Conservation (phyloP, 1,284 basidiomycete genomes). For the Chalciporus sp. region DNA sequence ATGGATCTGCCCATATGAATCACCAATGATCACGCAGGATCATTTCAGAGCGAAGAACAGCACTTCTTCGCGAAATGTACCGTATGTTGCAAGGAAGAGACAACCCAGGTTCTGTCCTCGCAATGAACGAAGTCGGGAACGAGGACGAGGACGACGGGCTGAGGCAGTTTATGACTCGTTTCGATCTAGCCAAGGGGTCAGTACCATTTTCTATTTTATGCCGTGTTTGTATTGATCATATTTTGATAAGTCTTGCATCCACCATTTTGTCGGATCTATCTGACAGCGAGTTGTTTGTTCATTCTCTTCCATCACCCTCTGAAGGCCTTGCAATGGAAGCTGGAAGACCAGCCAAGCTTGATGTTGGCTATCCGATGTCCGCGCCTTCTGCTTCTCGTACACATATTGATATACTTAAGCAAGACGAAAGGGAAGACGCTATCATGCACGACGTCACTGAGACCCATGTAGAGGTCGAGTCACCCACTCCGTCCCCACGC, state of each 20-base stretch:
- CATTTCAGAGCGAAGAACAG: slow-evolving; percentile 61
- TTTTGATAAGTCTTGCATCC: slow-evolving; percentile 34
- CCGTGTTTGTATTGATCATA: neutral
- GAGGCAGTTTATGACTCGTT: slow-evolving; percentile 48
- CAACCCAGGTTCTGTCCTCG: slow-evolving; percentile 41
- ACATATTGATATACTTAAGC: neutral
- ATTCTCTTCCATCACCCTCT: slow-evolving; percentile 5
- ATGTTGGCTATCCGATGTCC: slow-evolving; percentile 16
- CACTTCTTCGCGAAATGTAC: slow-evolving; percentile 64
- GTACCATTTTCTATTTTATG: neutral
- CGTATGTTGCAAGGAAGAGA: slow-evolving; percentile 53
- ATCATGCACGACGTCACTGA: slow-evolving; percentile 1
- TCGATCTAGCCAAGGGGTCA: slow-evolving; percentile 48
- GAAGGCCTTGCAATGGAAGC: neutral
- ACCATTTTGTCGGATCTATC: slow-evolving; percentile 27
- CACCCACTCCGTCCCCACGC: neutral
- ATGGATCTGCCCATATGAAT: too few relatives aligned
- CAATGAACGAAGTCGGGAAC: slow-evolving; percentile 32
- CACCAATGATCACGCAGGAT: slow-evolving; percentile 40
- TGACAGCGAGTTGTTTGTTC: slow-evolving; percentile 10
- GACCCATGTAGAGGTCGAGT: neutral
- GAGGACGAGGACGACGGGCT: slow-evolving; percentile 43
- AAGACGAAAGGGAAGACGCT: neutral
- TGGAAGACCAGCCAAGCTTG: neutral
- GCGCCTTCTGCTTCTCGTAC: slow-evolving; percentile 14